These are phyloP conservation scores for Botrytis tulipae DNA, from an alignment of 2,329 filamentous ascomycete species.

Conservation along the genomic window DNA sequence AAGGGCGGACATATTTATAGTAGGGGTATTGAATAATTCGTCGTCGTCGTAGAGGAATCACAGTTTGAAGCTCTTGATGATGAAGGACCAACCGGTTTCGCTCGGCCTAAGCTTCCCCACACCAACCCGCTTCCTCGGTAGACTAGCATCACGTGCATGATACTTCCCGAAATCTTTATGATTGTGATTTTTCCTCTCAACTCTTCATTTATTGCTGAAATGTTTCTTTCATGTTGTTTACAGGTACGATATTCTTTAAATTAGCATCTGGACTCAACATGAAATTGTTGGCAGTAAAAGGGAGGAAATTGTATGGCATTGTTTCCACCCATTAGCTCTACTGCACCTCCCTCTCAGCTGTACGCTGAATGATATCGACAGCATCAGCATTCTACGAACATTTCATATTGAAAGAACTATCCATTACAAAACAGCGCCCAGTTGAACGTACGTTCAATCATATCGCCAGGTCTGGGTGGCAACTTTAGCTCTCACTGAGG, in stretches of 20 bases:
- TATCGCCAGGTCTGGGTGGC: neutral
- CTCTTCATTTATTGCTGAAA: neutral
- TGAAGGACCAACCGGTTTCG: constrained; percentile 12
- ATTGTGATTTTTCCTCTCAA: neutral
- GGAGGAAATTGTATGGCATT: neutral
- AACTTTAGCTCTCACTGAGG: neutral
- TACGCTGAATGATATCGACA: neutral
- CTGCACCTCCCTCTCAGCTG: neutral
- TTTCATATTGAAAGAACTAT: neutral
- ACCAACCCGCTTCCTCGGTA: constrained; percentile 15
- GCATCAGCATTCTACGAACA: neutral
- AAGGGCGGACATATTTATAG: constrained; percentile 57
- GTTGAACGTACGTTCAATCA: neutral
- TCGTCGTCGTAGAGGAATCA: constrained; percentile 3
- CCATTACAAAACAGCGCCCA: neutral
- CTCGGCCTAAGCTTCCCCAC: constrained; percentile 20
- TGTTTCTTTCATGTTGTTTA: neutral
- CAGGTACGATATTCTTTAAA: neutral
- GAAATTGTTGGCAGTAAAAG: neutral
- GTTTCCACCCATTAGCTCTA: neutral
- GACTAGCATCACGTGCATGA: neutral
- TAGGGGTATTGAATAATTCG: neutral
- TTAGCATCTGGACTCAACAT: neutral
- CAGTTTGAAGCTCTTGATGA: constrained; percentile 16
- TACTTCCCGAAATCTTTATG: neutral